These are phyloP conservation scores for Carallia pectinifolia DNA, from an alignment of 345 rosid genomes.

Conservation along the genomic window DNA sequence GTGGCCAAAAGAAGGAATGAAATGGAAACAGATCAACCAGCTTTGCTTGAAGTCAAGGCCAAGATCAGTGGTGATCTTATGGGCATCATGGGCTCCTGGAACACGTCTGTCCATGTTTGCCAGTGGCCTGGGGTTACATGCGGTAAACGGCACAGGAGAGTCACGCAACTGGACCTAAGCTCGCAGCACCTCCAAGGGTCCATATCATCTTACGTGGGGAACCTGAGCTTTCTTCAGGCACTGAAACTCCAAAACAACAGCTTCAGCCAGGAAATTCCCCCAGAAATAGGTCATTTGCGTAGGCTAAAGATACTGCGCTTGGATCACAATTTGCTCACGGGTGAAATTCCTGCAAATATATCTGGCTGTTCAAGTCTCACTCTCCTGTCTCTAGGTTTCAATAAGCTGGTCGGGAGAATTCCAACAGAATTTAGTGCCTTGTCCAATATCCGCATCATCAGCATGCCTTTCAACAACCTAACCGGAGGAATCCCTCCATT, in stretches of 20 bases:
- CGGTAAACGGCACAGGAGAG: slow-evolving; percentile 11
- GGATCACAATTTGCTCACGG: not conserved
- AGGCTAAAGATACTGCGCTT: not conserved
- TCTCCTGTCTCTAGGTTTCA: not conserved
- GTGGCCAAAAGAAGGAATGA: slow-evolving; percentile 3
- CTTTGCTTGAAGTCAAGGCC: slow-evolving; percentile 18
- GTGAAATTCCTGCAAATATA: slow-evolving; percentile 13
- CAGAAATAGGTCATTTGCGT: not conserved
- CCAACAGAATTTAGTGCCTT: slow-evolving; percentile 23
- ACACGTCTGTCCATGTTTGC: slow-evolving; percentile 11
- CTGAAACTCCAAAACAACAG: not conserved
- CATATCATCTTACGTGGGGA: slow-evolving; percentile 9
- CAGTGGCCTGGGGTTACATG: slow-evolving; percentile 6
- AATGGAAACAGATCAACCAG: not conserved
- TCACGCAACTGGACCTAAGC: slow-evolving; percentile 4
- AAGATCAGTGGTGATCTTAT: slow-evolving; percentile 10
- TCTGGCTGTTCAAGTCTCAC: slow-evolving; percentile 15
- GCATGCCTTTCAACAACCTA: slow-evolving; percentile 6
- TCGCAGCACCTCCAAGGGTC: slow-evolving; percentile 1
- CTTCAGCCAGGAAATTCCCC: not conserved
- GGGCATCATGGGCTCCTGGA: slow-evolving; percentile 5
- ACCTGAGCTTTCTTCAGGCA: slow-evolving; percentile 12
- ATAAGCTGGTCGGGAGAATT: slow-evolving; percentile 11
- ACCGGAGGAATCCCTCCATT: slow-evolving; percentile 23
- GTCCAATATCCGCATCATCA: not conserved